phyloP scores from a whole-genome alignment of 148 eudicot genomes.

The Bassia scoparia region DNA sequence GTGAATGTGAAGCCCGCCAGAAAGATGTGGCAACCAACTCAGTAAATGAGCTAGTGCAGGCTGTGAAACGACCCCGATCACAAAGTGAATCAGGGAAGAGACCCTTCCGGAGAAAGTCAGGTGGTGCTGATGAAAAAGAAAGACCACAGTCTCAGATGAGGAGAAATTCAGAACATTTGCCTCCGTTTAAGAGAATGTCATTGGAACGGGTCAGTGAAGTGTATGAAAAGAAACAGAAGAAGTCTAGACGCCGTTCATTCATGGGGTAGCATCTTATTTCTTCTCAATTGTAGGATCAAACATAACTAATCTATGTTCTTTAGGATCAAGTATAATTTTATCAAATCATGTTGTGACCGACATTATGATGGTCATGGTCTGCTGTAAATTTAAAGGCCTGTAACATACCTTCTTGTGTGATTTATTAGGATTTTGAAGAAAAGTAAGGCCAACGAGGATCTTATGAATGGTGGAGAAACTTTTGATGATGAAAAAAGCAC shows the following conservation, averaged over 20 bases:
- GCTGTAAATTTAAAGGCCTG: not conserved
- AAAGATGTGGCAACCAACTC: conserved; percentile 76
- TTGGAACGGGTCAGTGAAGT: conserved; percentile 66
- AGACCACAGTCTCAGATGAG: conserved; percentile 37
- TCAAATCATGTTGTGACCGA: not conserved
- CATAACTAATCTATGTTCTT: too few species aligned
- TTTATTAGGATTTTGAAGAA: conserved; percentile 71
- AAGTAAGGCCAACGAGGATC: conserved; percentile 42
- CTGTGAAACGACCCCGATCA: conserved; percentile 80
- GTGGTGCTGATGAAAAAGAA: conserved; percentile 32
- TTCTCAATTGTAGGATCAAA: not conserved
- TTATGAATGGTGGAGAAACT: conserved; percentile 29
- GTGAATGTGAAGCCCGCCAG: conserved; percentile 61
- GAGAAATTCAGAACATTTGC: conserved; percentile 41
- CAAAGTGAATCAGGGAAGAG: conserved; percentile 70
- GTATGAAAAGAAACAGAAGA: conserved; percentile 65
- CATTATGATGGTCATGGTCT: not conserved
- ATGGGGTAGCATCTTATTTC: conserved; percentile 53
- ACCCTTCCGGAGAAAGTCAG: conserved; percentile 59
- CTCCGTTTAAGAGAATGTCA: conserved; percentile 56
- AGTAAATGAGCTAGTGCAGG: conserved; percentile 83
- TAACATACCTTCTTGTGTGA: not conserved
- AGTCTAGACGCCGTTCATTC: conserved; percentile 57
- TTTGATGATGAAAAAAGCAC: conserved; percentile 33
- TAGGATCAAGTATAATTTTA: too few species aligned